Base-by-base conservation (phyloP, 495 filamentous ascomycete genomes). In the Penicillium atrosanguineum region DNA sequence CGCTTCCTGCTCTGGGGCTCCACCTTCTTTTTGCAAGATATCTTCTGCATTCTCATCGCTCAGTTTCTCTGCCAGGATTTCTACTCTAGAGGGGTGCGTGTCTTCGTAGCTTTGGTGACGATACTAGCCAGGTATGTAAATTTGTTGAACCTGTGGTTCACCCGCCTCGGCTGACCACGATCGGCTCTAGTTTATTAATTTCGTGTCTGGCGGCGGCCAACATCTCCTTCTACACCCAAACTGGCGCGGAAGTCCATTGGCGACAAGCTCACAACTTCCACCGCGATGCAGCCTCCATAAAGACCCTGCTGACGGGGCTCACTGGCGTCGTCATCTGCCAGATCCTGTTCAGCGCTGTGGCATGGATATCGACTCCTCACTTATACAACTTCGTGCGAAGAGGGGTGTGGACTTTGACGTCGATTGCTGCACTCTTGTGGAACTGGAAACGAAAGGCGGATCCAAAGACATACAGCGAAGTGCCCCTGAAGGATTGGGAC, bases 1-100 rank as follows among this genome's bases (percentile, higher is more conserved):
- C 62, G 65, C 36, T 69, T 75, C 34, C 40, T 69, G 6, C 53
- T 69, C n/a, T 75, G 70, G 72, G 72, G 67, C 8, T 52, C 67
- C 25, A 73, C 72, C 11, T 73, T 75, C 31, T 67, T 73, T 45
- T 48, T 67, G 16, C 70, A 75, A 51, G 72, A 75, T 70, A 56
- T 70, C 44, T 48, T 59, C 7, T 60, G 66, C 21, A 57, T 70
- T 11, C 44, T 72, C 6, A 36, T 72, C 26, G 46, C 61, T 12
- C 65, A 66, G 7, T 40, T 48, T 15, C 41, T 67, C 40, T 67
- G 65, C 23, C 62, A 61, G 21, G 57, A 62, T 12, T 57, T 65
- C 18, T 59, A 59, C 0, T 57, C 58, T 48, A 61, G 63, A 28
- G 59, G 55, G 60, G 15, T 65, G 23, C 59, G 64, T 31, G 61